These are phyloP conservation scores for Hypomontagnella monticulosa DNA, from an alignment of 495 filamentous ascomycete species.

Conservation along the genomic window DNA sequence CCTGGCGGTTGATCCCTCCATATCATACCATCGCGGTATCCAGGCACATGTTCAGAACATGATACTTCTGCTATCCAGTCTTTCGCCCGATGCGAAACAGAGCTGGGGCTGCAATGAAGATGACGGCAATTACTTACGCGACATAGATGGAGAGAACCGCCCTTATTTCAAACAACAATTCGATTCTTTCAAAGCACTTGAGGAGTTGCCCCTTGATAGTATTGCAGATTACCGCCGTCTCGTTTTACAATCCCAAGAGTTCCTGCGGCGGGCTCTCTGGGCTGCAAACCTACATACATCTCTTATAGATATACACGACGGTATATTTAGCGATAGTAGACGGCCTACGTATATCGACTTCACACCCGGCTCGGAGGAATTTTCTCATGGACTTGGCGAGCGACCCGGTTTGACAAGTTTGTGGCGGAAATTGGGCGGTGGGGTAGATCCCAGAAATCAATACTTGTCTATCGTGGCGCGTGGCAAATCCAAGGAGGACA, in stretches of 20 bases:
- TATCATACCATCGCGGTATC: too few relatives aligned
- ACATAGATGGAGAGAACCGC: too few relatives aligned
- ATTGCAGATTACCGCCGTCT: constrained; percentile 3
- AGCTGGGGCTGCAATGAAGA: too few relatives aligned
- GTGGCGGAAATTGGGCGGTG: constrained; percentile 22
- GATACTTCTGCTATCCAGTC: too few relatives aligned
- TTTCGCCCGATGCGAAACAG: too few relatives aligned
- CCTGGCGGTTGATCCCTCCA: too few relatives aligned
- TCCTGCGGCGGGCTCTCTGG: constrained; percentile 5
- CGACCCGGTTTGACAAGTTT: constrained; percentile 31
- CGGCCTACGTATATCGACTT: constrained; percentile 38
- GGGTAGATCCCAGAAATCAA: neutral
- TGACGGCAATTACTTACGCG: too few relatives aligned
- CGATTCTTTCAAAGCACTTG: too few relatives aligned
- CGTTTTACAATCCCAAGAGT: constrained; percentile 1
- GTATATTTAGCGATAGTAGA: constrained; percentile 13
- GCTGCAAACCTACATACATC: constrained; percentile 14
- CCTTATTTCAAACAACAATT: too few relatives aligned
- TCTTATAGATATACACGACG: neutral
- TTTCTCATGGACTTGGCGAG: constrained; percentile 12
- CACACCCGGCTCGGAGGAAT: constrained; percentile 9
- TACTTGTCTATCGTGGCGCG: neutral
- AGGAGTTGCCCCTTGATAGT: too few relatives aligned
- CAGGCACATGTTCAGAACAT: too few relatives aligned
- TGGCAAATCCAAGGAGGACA: too few relatives aligned